Conservation (phyloP, 208 protist genomes). For the Trypanosoma conorhini region DNA sequence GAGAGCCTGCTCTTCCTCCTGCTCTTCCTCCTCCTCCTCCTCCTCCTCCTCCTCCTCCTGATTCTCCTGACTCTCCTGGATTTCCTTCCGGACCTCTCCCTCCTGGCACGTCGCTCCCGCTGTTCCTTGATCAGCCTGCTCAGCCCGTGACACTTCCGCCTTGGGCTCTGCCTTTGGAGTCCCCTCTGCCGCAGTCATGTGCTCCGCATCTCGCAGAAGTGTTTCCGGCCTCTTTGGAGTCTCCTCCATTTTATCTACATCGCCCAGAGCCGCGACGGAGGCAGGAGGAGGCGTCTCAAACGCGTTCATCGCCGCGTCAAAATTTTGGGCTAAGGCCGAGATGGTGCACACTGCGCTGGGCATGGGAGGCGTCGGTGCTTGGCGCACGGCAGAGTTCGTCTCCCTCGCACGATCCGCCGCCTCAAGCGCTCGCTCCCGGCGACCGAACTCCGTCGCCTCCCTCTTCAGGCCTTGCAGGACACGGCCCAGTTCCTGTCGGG, state of each 20-base stretch:
- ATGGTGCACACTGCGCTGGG: not conserved
- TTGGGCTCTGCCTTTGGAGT: not conserved
- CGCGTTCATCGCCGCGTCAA: not conserved
- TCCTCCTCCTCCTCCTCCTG: slow-evolving; percentile 25
- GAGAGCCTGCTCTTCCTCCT: not conserved
- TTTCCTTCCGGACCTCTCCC: not conserved
- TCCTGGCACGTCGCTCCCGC: not conserved
- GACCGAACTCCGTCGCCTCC: slow-evolving; percentile 32
- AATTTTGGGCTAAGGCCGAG: not conserved
- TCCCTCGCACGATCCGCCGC: not conserved
- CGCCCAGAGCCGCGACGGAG: not conserved
- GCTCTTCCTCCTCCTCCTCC: slow-evolving; percentile 2
- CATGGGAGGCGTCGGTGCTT: not conserved
- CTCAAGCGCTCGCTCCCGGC: slow-evolving; percentile 11
- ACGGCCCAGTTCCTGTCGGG: slow-evolving; percentile 35
- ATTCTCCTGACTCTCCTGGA: too few species aligned
- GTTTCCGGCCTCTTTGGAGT: not conserved
- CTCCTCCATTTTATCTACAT: not conserved
- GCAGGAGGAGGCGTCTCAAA: not conserved
- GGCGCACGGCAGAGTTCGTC: not conserved
- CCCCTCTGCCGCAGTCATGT: not conserved
- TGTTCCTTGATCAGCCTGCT: not conserved
- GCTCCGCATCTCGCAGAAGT: not conserved
- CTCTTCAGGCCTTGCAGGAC: slow-evolving; percentile 30
- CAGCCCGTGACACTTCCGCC: not conserved